A percentile compares a stretch with the other conserved stretches of the same genome.
Evolutionary conservation across 2,329 filamentous ascomycete genomes (phyloP).

Genomic region (Trichoderma koningii): DNA sequence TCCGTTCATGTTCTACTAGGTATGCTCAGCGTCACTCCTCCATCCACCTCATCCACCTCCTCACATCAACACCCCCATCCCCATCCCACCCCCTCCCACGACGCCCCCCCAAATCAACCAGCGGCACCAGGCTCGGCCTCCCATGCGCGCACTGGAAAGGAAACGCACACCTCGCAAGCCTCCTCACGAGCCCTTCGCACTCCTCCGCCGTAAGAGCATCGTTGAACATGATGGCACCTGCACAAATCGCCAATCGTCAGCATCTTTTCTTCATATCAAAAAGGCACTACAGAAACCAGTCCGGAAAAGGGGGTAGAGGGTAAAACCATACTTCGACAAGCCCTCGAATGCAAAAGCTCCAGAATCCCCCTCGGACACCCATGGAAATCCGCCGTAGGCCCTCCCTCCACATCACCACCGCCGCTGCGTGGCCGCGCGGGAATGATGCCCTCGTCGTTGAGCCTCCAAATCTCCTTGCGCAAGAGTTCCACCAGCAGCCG

Average conservation of each 20-base stretch:
- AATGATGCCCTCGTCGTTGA: constrained; percentile 50
- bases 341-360: constrained; percentile 73
- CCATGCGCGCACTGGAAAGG: constrained; percentile 87
- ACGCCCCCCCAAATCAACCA: constrained; percentile 53
- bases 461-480: constrained; percentile 71
- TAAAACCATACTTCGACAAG: constrained; percentile 64
- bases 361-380: constrained; percentile 74
- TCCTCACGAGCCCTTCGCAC: constrained; percentile 59
- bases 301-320: neutral
- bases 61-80: neutral
- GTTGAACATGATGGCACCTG: constrained; percentile 81
- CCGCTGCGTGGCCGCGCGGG: constrained; percentile 8
- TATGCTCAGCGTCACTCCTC: neutral
- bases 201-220: constrained; percentile 61
- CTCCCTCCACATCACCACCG: neutral
- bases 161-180: constrained; percentile 65
- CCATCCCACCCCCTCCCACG: constrained; percentile 36
- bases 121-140: constrained; percentile 63
- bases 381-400: constrained; percentile 62
- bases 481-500: constrained; percentile 72
- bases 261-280: too few species aligned
- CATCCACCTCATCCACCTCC: constrained; percentile 35
- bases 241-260: neutral
- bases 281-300: neutral
- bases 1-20: neutral